Evolutionary conservation across 2,329 filamentous ascomycete genomes (phyloP), one percentile per base, ranked within the genome.

Genomic region (Fusarium dlaminii): DNA sequence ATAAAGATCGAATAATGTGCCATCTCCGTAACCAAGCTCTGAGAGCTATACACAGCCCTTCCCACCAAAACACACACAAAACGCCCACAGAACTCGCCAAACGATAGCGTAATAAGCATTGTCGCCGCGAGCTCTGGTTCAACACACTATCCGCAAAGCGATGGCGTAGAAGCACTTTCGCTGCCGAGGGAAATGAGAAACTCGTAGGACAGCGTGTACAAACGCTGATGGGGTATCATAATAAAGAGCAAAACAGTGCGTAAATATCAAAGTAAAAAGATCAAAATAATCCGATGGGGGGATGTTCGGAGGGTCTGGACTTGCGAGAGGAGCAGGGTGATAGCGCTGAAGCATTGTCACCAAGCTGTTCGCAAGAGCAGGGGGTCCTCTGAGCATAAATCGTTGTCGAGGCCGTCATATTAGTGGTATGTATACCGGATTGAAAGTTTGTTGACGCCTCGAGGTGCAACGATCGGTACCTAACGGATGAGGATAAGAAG

Each of bases 131-230:
- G 80, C 76, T 84, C 85, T 85, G 83, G 85, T 86, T 81, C 83
- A 84, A 86, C 82, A 84, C 85, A 85, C 85, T 85, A 87, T 86
- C 84, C 85, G 72, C 73, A 75, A 73, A 85, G 85, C 85, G 83
- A 87, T 87, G 86, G 86, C 86, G 86, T 87, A 87, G 80, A 71
- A 86, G 86, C 86, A 87, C 86, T 87, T 80, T 87, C 85, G 84
- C 85, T 84, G 86, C 85, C 86, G 86, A 87, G 83, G 57, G 70
- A 66, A 78, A 72, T 70, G 57, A 34, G 43, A 74, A 76, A 78
- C 82, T 84, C 83, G 83, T 81, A 78, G 79, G 83, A 85, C 82
- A 81, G 82, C 83, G 82, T 79, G 82, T 83, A 79, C 80, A 84
- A 84, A 85, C 83, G 82, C 82, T 77, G 75, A 83, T 84, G 83